phyloP scores from a whole-genome alignment of 2,329 filamentous ascomycete species.

The Epichloe gansuensis region DNA sequence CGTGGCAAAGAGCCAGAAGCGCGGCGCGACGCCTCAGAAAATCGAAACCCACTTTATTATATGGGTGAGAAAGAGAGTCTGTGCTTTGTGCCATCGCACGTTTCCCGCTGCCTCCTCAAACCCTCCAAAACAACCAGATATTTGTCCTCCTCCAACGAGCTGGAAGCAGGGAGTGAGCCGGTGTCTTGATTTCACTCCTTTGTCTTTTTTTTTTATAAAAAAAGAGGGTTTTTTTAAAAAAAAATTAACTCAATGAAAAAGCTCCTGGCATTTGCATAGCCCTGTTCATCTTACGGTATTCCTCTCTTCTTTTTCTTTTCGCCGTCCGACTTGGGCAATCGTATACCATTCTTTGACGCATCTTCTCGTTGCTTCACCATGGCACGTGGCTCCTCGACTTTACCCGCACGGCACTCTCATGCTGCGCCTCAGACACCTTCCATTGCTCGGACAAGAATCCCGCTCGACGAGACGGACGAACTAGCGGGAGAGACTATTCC shows the following conservation, averaged over 20 bases:
- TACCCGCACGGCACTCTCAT: slow-evolving; percentile 19
- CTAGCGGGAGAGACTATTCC: slow-evolving; percentile 32
- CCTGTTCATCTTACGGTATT: not conserved
- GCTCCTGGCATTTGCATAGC: not conserved
- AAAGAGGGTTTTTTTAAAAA: too few relatives aligned
- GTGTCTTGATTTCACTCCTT: too few relatives aligned
- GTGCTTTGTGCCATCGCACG: not conserved
- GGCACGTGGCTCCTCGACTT: slow-evolving; percentile 18
- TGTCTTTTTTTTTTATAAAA: too few relatives aligned
- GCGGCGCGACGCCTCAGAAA: slow-evolving; percentile 7
- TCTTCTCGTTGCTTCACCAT: slow-evolving; percentile 10
- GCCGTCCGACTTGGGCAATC: not conserved
- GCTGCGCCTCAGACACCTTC: slow-evolving; percentile 16
- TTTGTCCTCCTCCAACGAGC: too few relatives aligned
- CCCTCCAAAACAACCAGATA: too few relatives aligned
- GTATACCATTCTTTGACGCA: not conserved
- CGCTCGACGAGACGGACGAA: slow-evolving; percentile 30
- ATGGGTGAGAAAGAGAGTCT: not conserved
- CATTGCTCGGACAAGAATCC: slow-evolving; percentile 12
- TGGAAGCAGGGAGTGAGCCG: too few relatives aligned
- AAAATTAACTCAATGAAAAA: not conserved
- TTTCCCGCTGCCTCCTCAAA: not conserved
- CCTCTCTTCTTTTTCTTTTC: not conserved
- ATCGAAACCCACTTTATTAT: slow-evolving; percentile 4
- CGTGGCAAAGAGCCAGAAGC: not conserved